Conservation (phyloP, 306 rosid genomes). For the Albizia julibrissin region DNA sequence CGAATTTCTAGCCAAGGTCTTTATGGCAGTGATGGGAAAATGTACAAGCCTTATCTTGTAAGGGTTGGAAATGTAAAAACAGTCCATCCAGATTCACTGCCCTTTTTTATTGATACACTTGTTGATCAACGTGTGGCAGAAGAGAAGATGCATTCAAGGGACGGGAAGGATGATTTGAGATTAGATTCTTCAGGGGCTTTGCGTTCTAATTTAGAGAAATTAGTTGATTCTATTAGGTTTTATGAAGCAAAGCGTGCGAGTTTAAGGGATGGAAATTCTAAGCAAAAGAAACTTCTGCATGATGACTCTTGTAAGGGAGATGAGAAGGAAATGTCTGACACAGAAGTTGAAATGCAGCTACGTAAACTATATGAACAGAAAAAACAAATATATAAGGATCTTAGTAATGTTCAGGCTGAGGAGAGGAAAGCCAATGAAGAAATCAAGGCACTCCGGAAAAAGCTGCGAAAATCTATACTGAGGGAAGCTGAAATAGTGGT, state of each 20-base stretch:
- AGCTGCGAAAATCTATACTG: constrained; percentile 83
- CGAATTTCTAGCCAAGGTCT: constrained; percentile 86
- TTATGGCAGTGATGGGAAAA: constrained; percentile 71
- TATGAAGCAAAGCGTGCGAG: constrained; percentile 81
- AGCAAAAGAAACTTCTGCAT: constrained; percentile 44
- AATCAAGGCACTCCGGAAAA: constrained; percentile 62
- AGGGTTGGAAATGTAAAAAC: constrained; percentile 96
- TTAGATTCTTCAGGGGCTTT: constrained; percentile 52
- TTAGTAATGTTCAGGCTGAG: constrained; percentile 68
- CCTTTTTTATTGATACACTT: constrained; percentile 88
- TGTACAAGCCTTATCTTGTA: constrained; percentile 91
- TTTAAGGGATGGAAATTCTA: constrained; percentile 62
- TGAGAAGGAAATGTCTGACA: constrained; percentile 66
- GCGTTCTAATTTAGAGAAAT: constrained; percentile 79
- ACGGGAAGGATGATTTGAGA: constrained; percentile 53
- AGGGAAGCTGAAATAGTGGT: constrained; percentile 94
- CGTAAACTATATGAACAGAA: constrained; percentile 84
- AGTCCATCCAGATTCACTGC: constrained; percentile 84
- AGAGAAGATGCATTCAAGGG: constrained; percentile 63
- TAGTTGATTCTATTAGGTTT: constrained; percentile 76
- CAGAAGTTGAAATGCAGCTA: constrained; percentile 62
- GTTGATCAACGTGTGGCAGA: constrained; percentile 85
- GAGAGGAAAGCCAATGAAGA: constrained; percentile 86
- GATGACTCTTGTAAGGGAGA: constrained; percentile 47
- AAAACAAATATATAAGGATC: constrained; percentile 81